Evolutionary conservation across 2,329 filamentous ascomycete genomes (phyloP).

Genomic region (Calonectria naviculata): DNA sequence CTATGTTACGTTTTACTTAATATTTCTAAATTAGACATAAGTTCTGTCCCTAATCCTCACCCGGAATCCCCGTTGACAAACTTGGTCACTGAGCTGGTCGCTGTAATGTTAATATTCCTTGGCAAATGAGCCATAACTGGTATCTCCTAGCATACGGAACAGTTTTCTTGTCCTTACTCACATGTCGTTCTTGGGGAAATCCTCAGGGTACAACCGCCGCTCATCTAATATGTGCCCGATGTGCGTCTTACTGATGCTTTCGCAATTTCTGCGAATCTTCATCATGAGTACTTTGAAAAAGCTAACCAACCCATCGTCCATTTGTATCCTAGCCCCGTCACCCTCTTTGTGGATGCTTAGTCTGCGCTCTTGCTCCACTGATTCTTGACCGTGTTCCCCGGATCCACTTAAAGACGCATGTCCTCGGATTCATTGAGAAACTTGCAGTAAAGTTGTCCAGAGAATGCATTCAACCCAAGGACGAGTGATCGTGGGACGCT

Average conservation of each 20-base stretch:
- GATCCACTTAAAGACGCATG: constrained; percentile 58
- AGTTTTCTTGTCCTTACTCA: too few species aligned
- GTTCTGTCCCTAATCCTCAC: too few species aligned
- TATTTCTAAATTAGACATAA: too few species aligned
- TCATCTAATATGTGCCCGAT: constrained; percentile 51
- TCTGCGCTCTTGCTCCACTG: constrained; percentile 41
- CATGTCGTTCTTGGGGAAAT: too few species aligned
- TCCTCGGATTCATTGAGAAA: constrained; percentile 64
- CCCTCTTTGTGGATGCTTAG: constrained; percentile 42
- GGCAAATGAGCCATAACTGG: too few species aligned
- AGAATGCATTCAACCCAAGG: constrained; percentile 71
- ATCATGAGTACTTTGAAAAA: constrained; percentile 51
- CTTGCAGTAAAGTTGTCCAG: constrained; percentile 73
- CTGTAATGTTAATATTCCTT: too few species aligned
- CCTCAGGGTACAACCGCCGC: not conserved
- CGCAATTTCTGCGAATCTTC: constrained; percentile 50
- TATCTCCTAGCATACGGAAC: too few species aligned
- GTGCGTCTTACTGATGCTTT: constrained; percentile 54
- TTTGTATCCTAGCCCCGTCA: constrained; percentile 19
- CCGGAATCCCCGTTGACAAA: too few species aligned
- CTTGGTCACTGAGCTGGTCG: too few species aligned
- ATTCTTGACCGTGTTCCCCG: too few species aligned
- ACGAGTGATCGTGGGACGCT: constrained; percentile 44
- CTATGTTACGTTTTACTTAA: too few species aligned
- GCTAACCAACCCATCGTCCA: constrained; percentile 40